A percentile compares a stretch with the other conserved stretches of the same genome.
phyloP scores from a whole-genome alignment of 495 filamentous ascomycete species.

The Ascobolus immersus region DNA sequence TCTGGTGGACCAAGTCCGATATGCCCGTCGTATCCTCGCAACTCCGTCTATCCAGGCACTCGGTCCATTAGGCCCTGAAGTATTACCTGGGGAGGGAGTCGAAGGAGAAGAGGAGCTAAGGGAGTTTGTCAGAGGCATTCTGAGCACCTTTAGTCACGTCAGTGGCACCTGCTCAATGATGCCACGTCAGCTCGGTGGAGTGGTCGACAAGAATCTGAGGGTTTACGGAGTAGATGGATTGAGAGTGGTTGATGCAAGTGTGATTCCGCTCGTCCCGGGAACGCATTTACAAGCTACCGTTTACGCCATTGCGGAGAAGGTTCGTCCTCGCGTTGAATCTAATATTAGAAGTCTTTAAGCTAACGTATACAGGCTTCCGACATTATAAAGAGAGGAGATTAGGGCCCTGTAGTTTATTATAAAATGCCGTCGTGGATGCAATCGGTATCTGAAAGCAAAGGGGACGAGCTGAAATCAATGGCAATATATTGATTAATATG shows the following conservation, averaged over 20 bases:
- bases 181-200: constrained; percentile 23
- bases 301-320: constrained; percentile 37
- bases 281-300: constrained; percentile 27
- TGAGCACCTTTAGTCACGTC: constrained; percentile 19
- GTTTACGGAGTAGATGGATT: constrained; percentile 26
- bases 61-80: constrained; percentile 12
- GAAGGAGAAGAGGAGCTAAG: constrained; percentile 12
- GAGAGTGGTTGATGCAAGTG: constrained; percentile 28
- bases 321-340: too few relatives aligned
- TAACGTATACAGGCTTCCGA: too few relatives aligned
- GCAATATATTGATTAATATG: too few relatives aligned
- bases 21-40: constrained; percentile 17
- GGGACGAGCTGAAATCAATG: too few relatives aligned
- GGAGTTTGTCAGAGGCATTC: constrained; percentile 10
- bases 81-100: constrained; percentile 10
- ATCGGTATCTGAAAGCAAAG: too few relatives aligned
- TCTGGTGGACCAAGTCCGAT: constrained; percentile 17
- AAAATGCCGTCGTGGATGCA: too few relatives aligned
- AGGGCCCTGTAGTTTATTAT: too few relatives aligned
- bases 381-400: too few relatives aligned
- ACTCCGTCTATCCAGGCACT: constrained; percentile 17
- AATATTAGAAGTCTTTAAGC: too few relatives aligned
- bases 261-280: constrained; percentile 30
- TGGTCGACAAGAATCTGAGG: constrained; percentile 19
- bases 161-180: constrained; percentile 24